Percentiles rank a stretch among this genome's conserved stretches.
Evolutionary conservation across 164 flowering plant species (phyloP).

Genomic region (Vitis rotundifolia): DNA sequence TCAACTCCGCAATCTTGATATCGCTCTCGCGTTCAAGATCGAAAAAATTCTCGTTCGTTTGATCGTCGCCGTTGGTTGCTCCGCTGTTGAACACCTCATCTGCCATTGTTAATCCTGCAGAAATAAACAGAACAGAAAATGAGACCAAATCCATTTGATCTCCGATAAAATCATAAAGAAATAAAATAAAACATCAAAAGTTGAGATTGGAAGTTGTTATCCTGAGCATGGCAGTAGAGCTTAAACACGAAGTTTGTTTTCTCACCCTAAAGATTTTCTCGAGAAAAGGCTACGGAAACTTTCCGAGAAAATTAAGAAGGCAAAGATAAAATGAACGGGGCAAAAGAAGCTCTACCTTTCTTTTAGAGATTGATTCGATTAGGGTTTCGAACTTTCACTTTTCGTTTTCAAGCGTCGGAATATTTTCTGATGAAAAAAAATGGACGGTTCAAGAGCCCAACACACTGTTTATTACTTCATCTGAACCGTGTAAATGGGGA

Average conservation of each 20-base stretch:
- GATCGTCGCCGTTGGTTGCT: slow-evolving; percentile 23
- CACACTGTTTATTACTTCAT: too few relatives aligned
- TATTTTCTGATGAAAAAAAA: background rate
- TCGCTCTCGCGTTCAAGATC: slow-evolving; percentile 24
- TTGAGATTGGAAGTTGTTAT: background rate
- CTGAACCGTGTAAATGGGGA: too few relatives aligned
- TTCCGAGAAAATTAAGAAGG: too few relatives aligned
- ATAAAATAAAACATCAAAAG: background rate
- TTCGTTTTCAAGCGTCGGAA: background rate
- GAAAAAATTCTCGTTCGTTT: slow-evolving; percentile 25
- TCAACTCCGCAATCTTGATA: slow-evolving; percentile 26
- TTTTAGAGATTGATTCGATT: background rate
- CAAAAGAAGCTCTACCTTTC: slow-evolving; percentile 16
- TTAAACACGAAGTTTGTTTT: too few relatives aligned
- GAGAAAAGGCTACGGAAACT: too few relatives aligned
- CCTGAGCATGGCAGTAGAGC: too few relatives aligned
- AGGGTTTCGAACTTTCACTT: background rate
- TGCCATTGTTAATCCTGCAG: slow-evolving; percentile 34
- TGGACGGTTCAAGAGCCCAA: slow-evolving; percentile 3
- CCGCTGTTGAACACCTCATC: slow-evolving; percentile 44
- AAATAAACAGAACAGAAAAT: background rate
- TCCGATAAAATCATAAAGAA: background rate
- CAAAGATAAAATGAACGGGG: background rate
- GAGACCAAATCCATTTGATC: too few relatives aligned
- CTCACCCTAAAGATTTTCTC: too few relatives aligned